Conservation (phyloP, 2,329 filamentous ascomycete genomes). For the Boeremia lycopersici region DNA sequence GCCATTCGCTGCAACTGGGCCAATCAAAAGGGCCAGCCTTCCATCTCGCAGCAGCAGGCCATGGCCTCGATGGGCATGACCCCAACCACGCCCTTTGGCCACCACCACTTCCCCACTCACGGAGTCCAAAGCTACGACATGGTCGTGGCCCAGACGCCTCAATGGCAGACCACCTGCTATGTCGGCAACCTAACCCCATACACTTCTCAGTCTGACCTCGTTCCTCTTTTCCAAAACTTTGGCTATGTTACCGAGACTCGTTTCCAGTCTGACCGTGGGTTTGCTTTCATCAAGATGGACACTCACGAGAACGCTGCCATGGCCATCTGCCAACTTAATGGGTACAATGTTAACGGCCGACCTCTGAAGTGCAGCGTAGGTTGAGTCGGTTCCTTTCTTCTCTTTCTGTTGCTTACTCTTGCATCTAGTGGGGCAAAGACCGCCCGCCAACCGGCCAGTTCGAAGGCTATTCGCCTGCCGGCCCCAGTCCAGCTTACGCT, state of each 20-base stretch:
- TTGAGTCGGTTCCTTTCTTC: slow-evolving; percentile 41
- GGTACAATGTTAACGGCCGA: slow-evolving; percentile 96
- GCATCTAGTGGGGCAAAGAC: slow-evolving; percentile 92
- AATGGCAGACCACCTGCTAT: slow-evolving; percentile 98
- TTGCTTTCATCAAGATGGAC: slow-evolving; percentile 99
- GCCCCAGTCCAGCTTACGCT: slow-evolving; percentile 73
- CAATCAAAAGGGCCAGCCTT: slow-evolving; percentile 99
- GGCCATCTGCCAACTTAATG: slow-evolving; percentile 97
- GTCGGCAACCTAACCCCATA: slow-evolving; percentile 98
- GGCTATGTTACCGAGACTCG: slow-evolving; percentile 96
- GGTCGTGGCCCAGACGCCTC: slow-evolving; percentile 91
- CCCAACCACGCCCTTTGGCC: slow-evolving; percentile 92
- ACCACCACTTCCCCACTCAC: slow-evolving; percentile 97
- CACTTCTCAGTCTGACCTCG: slow-evolving; percentile 92
- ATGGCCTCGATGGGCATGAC: slow-evolving; percentile 99
- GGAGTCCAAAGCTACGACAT: slow-evolving; percentile 98
- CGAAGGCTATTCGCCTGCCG: slow-evolving; percentile 84
- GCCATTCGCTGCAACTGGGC: slow-evolving; percentile 99
- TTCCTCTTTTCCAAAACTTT: slow-evolving; percentile 99
- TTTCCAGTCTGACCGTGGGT: slow-evolving; percentile 96
- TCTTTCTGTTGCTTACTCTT: slow-evolving; percentile 33
- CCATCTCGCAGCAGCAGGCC: slow-evolving; percentile 95
- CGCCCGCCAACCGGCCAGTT: slow-evolving; percentile 84
- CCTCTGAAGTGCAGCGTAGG: slow-evolving; percentile 98
- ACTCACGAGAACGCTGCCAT: slow-evolving; percentile 97